phyloP scores from a whole-genome alignment of 306 rosid genomes.

The Astragalus glycyphyllos region DNA sequence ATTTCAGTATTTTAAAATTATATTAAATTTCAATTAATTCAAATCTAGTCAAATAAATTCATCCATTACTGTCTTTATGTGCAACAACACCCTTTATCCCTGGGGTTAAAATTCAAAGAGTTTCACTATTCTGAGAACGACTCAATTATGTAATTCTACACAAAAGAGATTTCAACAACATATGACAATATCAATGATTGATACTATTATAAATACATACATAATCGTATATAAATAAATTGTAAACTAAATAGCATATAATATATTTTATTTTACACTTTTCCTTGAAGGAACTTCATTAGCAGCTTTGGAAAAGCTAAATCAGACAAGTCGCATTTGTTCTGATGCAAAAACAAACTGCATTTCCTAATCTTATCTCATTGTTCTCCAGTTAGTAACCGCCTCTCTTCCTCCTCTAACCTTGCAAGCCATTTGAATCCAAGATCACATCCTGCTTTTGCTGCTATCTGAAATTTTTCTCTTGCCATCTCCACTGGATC shows the following conservation, averaged over 20 bases:
- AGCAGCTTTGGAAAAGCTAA: background rate
- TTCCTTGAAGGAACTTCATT: slow-evolving; percentile 1
- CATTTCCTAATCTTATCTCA: background rate
- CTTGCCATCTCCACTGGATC: slow-evolving; percentile 80
- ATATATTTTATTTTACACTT: background rate
- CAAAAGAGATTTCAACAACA: background rate
- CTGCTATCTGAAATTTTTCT: slow-evolving; percentile 83
- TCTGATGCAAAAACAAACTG: background rate
- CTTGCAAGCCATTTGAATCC: slow-evolving; percentile 88
- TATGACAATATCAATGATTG: background rate
- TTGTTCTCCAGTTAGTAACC: slow-evolving; percentile 41
- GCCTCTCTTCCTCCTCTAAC: slow-evolving; percentile 82
- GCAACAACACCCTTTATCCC: no score
- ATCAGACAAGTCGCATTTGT: slow-evolving; percentile 8
- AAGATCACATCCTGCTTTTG: slow-evolving; percentile 81
- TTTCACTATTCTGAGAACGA: no score
- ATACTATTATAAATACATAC: background rate
- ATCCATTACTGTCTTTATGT: no score
- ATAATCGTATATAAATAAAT: background rate
- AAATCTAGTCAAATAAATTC: background rate
- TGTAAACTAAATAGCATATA: background rate
- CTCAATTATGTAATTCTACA: no score
- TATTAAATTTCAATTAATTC: no score
- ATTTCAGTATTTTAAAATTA: background rate
- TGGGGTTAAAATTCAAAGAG: no score